These are phyloP conservation scores for Microcyclospora tardicrescens DNA, from an alignment of 2,329 filamentous ascomycete genomes.

Conservation along the genomic window DNA sequence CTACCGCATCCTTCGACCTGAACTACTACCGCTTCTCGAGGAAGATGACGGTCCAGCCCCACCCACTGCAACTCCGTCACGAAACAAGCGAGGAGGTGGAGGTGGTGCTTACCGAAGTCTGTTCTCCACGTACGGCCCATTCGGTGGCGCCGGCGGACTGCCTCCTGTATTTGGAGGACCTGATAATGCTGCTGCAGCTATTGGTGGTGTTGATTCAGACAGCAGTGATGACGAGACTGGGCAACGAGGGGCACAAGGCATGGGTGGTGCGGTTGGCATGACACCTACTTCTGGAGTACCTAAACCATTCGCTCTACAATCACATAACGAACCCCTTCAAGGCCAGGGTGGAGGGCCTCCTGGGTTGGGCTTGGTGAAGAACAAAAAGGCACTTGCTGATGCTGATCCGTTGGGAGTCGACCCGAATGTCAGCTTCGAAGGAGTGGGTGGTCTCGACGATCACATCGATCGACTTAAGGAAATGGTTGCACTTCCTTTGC, in stretches of 20 bases:
- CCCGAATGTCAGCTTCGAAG: constrained; percentile 81
- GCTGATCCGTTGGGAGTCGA: constrained; percentile 91
- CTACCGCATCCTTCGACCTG: constrained; percentile 73
- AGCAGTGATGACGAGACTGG: constrained; percentile 84
- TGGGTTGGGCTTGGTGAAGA: constrained; percentile 80
- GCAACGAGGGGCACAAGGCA: constrained; percentile 43
- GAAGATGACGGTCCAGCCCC: constrained; percentile 54
- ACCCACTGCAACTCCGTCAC: constrained; percentile 46
- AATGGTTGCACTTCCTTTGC: constrained; percentile 87
- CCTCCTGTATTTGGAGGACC: constrained; percentile 61
- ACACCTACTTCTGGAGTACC: constrained; percentile 43
- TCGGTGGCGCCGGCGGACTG: constrained; percentile 69
- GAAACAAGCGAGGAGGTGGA: constrained; percentile 49
- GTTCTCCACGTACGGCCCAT: constrained; percentile 83
- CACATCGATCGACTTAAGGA: constrained; percentile 97
- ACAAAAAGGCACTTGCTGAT: constrained; percentile 81
- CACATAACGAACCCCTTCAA: constrained; percentile 45
- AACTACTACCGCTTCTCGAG: constrained; percentile 57
- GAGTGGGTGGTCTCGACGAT: constrained; percentile 80
- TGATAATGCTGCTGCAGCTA: constrained; percentile 59
- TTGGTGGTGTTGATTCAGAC: constrained; percentile 77
- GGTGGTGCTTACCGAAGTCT: constrained; percentile 60
- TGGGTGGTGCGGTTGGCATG: constrained; percentile 52
- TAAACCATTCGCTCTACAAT: constrained; percentile 41
- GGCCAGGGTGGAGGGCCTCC: constrained; percentile 51